phyloP scores from a whole-genome alignment of 1,139 yeast genomes.

The Candida tetrigidarum region DNA sequence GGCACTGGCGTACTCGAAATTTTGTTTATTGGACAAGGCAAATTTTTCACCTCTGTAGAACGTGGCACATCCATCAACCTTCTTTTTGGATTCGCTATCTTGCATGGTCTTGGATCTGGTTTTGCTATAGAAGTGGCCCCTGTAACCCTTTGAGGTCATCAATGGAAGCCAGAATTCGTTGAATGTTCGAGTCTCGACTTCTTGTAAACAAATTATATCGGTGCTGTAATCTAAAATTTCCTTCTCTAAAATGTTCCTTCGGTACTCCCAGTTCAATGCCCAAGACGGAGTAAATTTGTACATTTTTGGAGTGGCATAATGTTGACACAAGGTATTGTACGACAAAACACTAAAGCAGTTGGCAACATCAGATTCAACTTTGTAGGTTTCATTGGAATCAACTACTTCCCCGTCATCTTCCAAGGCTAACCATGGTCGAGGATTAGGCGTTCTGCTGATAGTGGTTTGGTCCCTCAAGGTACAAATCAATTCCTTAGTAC shows the following conservation, averaged over 20 bases:
- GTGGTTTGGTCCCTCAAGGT: slow-evolving; percentile 86
- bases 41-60: slow-evolving; percentile 77
- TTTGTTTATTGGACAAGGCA: slow-evolving; percentile 68
- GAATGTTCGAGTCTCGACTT: slow-evolving; percentile 86
- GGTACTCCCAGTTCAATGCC: slow-evolving; percentile 96
- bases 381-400: slow-evolving; percentile 38
- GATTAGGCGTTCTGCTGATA: slow-evolving; percentile 62
- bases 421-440: slow-evolving; percentile 81
- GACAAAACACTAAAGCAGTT: slow-evolving; percentile 75
- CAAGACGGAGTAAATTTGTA: slow-evolving; percentile 96
- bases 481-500: slow-evolving; percentile 81
- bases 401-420: slow-evolving; percentile 76
- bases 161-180: slow-evolving; percentile 87
- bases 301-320: slow-evolving; percentile 90
- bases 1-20: slow-evolving; percentile 84
- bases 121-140: slow-evolving; percentile 82
- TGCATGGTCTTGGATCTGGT: slow-evolving; percentile 93
- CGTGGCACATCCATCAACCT: slow-evolving; percentile 97
- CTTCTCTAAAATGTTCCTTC: slow-evolving; percentile 73
- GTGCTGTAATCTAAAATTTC: slow-evolving; percentile 69
- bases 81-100: slow-evolving; percentile 71
- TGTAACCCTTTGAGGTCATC: slow-evolving; percentile 75
- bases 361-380: slow-evolving; percentile 21
- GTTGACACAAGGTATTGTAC: slow-evolving; percentile 93
- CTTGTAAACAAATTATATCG: slow-evolving; percentile 91